Base-by-base conservation (phyloP, 2,329 filamentous ascomycete species). In the Calycina marina region DNA sequence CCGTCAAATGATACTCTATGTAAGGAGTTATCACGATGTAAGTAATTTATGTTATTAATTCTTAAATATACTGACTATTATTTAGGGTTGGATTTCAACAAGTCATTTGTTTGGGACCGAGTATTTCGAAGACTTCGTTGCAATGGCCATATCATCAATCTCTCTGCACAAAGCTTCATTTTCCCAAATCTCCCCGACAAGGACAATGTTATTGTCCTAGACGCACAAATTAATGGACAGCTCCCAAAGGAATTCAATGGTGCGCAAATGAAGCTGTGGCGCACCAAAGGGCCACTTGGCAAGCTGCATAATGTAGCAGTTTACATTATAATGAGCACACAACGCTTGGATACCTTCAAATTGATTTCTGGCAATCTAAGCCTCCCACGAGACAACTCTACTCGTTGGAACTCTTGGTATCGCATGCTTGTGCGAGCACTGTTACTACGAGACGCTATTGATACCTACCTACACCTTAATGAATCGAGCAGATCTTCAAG, bases 271-370 rank as follows among this genome's bases (percentile, higher is more conserved):
- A 14, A 29, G 15, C 5, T 6, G 8, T 29, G 27, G 27, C 5
- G 27, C 8, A 29, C 8, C 12, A 6, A 6, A 14, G 27, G 27
- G 10, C 27, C 27, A 5, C 27, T 29, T 29, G 27, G 27, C 5
- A 29, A 17, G 14, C 27, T 29, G 14, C 27, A 29, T 29, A 29
- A 29, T 12, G 13, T 29, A 5, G 27, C 27, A 9, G 14, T 29
- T 5, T 6, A 17, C 8, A 15, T 17, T 5, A n/a, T 9, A 5
- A 8, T 14, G 9, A 15, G 12, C 6, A 8, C 10, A 5, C 27
- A 29, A 14, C 9, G 14, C 6, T 29, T 9, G 6, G 11, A 14
- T 12, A 14, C 14, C 8, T 29, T 29, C 27, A 14, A 14, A 12
- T n/a, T 18, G 15, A 14, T 29, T 6, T 29, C 27, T 6, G 6